Percentiles rank a stretch among this genome's conserved stretches.
Conservation (phyloP, 805 yeast species). For the Sugiyamaella smithiae region DNA sequence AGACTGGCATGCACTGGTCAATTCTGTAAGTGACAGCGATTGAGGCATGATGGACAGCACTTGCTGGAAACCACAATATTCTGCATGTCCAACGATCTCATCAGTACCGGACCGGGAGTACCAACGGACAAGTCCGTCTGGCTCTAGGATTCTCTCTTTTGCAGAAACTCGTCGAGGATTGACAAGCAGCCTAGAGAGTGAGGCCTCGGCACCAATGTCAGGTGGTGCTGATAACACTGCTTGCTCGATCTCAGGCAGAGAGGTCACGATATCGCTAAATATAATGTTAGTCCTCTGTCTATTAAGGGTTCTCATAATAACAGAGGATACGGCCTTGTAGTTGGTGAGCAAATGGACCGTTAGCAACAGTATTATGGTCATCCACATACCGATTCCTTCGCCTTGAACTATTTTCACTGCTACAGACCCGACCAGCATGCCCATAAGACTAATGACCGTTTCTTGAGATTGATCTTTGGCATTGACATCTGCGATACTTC, state of each 20-base stretch:
- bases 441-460: slow-evolving; percentile 36
- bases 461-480: slow-evolving; percentile 40
- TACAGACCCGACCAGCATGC: slow-evolving; percentile 36
- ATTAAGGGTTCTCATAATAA: slow-evolving; percentile 32
- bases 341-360: slow-evolving; percentile 34
- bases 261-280: slow-evolving; percentile 27
- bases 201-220: slow-evolving; percentile 6
- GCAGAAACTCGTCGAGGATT: slow-evolving; percentile 27
- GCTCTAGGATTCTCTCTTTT: slow-evolving; percentile 31
- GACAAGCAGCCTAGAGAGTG: slow-evolving; percentile 23
- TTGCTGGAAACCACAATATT: slow-evolving; percentile 25
- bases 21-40: slow-evolving; percentile 6
- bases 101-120: slow-evolving; percentile 19
- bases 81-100: slow-evolving; percentile 28
- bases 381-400: slow-evolving; percentile 31
- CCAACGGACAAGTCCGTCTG: slow-evolving; percentile 32
- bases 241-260: slow-evolving; percentile 23
- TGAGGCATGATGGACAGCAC: slow-evolving; percentile 21
- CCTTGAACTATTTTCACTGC: slow-evolving; percentile 30
- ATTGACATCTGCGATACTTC: slow-evolving; percentile 37
- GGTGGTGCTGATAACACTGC: slow-evolving; percentile 11
- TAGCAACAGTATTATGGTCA: slow-evolving; percentile 26
- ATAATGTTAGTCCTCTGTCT: slow-evolving; percentile 35
- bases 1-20: slow-evolving; percentile 17
- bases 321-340: slow-evolving; percentile 34